Conservation (phyloP, 257 asterid species). For the Gynochthodes officinalis region DNA sequence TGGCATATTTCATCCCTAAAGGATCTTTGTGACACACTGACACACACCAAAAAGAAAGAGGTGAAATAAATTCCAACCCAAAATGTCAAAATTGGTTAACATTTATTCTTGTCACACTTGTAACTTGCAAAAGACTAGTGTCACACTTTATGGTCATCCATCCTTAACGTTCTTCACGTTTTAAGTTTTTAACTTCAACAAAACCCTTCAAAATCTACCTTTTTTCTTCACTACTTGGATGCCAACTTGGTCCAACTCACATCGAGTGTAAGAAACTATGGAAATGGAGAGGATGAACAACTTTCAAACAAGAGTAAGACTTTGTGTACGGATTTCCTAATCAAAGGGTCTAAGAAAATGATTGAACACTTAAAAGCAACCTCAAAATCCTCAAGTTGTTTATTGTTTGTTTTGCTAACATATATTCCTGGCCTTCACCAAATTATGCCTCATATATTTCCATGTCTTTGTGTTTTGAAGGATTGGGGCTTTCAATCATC, state of each 20-base stretch:
- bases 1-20: not conserved
- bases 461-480: not conserved
- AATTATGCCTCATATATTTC: not conserved
- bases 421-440: not conserved
- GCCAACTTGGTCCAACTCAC: not conserved
- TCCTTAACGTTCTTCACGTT: not conserved
- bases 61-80: not conserved
- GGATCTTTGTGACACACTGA: not conserved
- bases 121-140: not conserved
- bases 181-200: not conserved
- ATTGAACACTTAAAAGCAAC: not conserved
- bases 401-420: constrained; percentile 4
- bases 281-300: not conserved
- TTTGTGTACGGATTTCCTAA: not conserved
- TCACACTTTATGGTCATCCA: not conserved
- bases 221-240: not conserved
- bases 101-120: not conserved
- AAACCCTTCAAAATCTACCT: not conserved
- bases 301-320: not conserved
- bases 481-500: constrained; percentile 5
- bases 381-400: constrained; percentile 15
- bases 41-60: not conserved
- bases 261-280: not conserved
- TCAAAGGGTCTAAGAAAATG: constrained; percentile 20
- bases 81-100: not conserved